Conservation (phyloP, 208 protist species). For the Chromosphaera perkinsii region DNA sequence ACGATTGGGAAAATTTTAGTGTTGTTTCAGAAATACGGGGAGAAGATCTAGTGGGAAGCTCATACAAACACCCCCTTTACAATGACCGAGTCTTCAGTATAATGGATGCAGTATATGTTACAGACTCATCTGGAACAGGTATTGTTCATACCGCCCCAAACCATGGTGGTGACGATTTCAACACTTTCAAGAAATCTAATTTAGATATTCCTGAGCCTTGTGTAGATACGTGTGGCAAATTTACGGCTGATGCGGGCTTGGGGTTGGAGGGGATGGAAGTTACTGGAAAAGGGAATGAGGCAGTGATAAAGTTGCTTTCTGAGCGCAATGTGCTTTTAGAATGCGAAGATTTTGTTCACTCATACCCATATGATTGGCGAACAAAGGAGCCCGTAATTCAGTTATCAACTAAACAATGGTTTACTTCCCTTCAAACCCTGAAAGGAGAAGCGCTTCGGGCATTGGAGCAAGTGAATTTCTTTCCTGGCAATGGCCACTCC, state of each 20-base stretch:
- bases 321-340: conserved; percentile 32
- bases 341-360: conserved; percentile 52
- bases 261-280: conserved; percentile 33
- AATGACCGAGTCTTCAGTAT: neutral
- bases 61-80: too few relatives aligned
- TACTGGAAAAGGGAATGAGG: conserved; percentile 36
- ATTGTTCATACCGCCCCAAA: conserved; percentile 74
- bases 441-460: conserved; percentile 15
- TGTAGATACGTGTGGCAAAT: conserved; percentile 60
- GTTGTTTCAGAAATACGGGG: too few relatives aligned
- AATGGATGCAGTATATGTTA: conserved; percentile 45
- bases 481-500: conserved; percentile 28
- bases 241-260: conserved; percentile 32
- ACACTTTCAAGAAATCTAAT: conserved; percentile 4
- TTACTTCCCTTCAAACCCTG: conserved; percentile 47
- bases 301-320: conserved; percentile 36
- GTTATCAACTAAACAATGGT: conserved; percentile 63
- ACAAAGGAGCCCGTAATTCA: conserved; percentile 70
- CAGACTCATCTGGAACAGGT: conserved; percentile 46
- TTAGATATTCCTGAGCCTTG: neutral
- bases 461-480: conserved; percentile 23
- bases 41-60: too few relatives aligned
- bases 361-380: conserved; percentile 78
- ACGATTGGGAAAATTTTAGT: too few relatives aligned
- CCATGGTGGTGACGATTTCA: conserved; percentile 55